phyloP scores from a whole-genome alignment of 805 yeast species.

The Wickerhamomyces rabaulensis region DNA sequence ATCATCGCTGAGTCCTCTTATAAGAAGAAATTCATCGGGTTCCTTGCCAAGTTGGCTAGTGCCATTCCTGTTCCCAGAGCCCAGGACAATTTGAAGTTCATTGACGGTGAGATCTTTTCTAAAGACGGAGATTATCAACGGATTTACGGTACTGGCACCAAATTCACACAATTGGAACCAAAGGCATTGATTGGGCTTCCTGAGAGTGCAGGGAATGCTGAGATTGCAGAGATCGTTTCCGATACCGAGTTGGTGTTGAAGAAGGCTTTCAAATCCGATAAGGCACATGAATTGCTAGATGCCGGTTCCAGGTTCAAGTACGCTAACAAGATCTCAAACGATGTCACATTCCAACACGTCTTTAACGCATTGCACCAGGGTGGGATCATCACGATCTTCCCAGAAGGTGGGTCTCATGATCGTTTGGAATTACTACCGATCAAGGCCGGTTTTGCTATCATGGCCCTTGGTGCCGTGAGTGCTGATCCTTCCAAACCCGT shows the following conservation, averaged over 20 bases:
- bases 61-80: constrained; percentile 89
- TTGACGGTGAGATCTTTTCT: constrained; percentile 60
- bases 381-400: constrained; percentile 85
- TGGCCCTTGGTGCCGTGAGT: constrained; percentile 93
- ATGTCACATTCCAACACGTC: constrained; percentile 73
- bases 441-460: constrained; percentile 95
- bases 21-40: constrained; percentile 59
- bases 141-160: constrained; percentile 60
- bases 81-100: constrained; percentile 72
- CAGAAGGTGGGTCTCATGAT: constrained; percentile 98
- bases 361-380: constrained; percentile 75
- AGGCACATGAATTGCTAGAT: constrained; percentile 39
- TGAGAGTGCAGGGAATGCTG: constrained; percentile 69
- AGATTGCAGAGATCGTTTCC: constrained; percentile 57
- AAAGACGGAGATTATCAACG: constrained; percentile 43
- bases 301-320: constrained; percentile 63
- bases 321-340: constrained; percentile 81
- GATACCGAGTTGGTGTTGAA: constrained; percentile 66
- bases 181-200: constrained; percentile 76
- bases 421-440: constrained; percentile 84
- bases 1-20: constrained; percentile 80
- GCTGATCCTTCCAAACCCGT: constrained; percentile 70
- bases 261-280: constrained; percentile 60
- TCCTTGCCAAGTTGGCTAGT: constrained; percentile 64
- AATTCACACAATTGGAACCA: constrained; percentile 52